Evolutionary conservation across 768 basidiomycete genomes (phyloP).

Genomic region (Megacollybia marginata): DNA sequence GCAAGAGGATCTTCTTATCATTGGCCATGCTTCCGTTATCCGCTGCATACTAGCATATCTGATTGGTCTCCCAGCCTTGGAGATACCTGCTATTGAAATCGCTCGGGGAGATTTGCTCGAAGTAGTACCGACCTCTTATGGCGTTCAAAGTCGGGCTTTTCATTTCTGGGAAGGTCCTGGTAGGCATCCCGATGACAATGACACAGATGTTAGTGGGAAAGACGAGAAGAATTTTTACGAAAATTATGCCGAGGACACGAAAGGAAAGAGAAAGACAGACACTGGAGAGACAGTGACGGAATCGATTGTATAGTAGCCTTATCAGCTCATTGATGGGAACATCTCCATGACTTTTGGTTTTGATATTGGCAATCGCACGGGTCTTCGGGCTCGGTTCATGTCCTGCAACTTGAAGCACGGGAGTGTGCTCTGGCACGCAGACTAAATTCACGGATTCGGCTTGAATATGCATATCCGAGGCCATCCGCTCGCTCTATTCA

Average conservation of each 20-base stretch:
- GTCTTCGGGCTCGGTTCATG: no score
- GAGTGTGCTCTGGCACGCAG: no score
- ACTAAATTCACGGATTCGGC: no score
- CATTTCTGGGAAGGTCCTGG: conserved; percentile 92
- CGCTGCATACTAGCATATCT: conserved; percentile 91
- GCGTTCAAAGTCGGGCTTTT: conserved; percentile 84
- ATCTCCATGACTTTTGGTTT: no score
- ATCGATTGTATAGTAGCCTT: no score
- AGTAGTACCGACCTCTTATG: conserved; percentile 82
- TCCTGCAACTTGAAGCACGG: no score
- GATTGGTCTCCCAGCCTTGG: conserved; percentile 88
- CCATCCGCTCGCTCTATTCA: no score
- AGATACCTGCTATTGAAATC: conserved; percentile 97
- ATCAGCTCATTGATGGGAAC: no score
- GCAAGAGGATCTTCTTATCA: conserved; percentile 90
- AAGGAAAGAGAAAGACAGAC: conserved; percentile 42
- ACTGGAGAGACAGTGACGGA: conserved; percentile 5
- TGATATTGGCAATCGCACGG: no score
- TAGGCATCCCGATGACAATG: conserved; percentile 33
- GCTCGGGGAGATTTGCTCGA: conserved; percentile 96
- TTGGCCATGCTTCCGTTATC: conserved; percentile 96
- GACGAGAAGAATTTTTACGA: conserved; percentile 82
- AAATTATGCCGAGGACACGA: conserved; percentile 77
- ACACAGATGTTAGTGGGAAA: conserved; percentile 28
- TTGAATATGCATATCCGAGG: no score